phyloP scores from a whole-genome alignment of 148 eudicot species.

The Rhododendron henanense region DNA sequence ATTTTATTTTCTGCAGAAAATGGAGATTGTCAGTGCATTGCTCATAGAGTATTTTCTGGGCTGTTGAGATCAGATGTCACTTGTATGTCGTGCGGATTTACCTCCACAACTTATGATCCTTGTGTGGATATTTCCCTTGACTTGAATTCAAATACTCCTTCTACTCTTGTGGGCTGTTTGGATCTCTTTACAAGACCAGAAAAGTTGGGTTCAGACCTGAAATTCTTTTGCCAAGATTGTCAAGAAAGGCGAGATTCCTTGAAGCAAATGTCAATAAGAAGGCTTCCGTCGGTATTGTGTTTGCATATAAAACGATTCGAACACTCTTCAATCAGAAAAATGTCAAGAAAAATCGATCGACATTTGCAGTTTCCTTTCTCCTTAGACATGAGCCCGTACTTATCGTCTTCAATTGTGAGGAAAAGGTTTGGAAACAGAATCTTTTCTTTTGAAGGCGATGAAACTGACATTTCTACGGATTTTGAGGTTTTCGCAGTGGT shows the following conservation, averaged over 20 bases:
- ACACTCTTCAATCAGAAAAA: constrained; percentile 45
- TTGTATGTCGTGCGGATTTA: constrained; percentile 59
- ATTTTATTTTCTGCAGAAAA: constrained; percentile 37
- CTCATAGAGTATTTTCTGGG: constrained; percentile 62
- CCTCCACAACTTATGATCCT: constrained; percentile 68
- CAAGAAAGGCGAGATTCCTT: constrained; percentile 50
- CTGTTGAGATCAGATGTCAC: constrained; percentile 63
- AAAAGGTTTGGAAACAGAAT: constrained; percentile 59
- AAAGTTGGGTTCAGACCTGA: constrained; percentile 61
- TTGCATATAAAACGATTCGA: constrained; percentile 66
- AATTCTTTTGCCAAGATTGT: constrained; percentile 56
- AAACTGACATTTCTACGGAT: constrained; percentile 36
- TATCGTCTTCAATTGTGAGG: constrained; percentile 53
- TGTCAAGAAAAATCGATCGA: constrained; percentile 54
- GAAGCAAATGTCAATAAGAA: constrained; percentile 65
- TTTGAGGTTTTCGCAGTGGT: constrained; percentile 72
- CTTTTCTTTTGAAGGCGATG: constrained; percentile 50
- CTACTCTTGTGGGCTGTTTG: constrained; percentile 48
- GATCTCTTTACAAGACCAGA: constrained; percentile 63
- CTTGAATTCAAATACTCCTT: constrained; percentile 24
- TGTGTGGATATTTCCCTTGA: constrained; percentile 65
- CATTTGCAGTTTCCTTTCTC: constrained; percentile 67
- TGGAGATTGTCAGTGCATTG: constrained; percentile 64
- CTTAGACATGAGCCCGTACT: constrained; percentile 58
- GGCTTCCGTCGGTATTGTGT: constrained; percentile 52